A percentile compares a stretch with the other conserved stretches of the same genome.
These are phyloP conservation scores for Grosmannia huntii DNA, from an alignment of 2,329 filamentous ascomycete species.

Conservation along the genomic window DNA sequence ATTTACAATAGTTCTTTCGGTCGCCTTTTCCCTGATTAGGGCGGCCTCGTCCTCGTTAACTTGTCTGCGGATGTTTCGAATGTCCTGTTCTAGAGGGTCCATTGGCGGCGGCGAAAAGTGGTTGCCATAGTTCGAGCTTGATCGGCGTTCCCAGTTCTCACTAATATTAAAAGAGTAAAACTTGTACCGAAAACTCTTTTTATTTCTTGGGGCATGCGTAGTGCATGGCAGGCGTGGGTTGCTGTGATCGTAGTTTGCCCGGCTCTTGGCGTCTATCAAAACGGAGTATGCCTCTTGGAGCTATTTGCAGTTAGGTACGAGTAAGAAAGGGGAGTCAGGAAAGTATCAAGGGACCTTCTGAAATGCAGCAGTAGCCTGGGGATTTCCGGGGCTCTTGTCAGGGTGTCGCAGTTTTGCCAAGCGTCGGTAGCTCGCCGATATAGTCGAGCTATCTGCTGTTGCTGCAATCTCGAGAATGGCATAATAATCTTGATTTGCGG, in stretches of 20 bases:
- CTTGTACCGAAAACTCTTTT: neutral
- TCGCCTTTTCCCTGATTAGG: neutral
- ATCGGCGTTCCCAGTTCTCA: neutral
- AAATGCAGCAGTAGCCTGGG: slow-evolving; percentile 14
- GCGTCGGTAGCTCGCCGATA: slow-evolving; percentile 13
- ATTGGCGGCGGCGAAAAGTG: neutral
- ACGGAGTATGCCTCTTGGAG: slow-evolving; percentile 14
- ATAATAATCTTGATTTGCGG: slow-evolving; percentile 12
- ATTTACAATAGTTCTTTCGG: neutral
- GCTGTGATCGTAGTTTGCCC: slow-evolving; percentile 6
- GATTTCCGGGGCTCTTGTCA: slow-evolving; percentile 14
- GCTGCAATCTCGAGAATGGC: slow-evolving; percentile 11
- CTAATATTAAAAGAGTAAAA: neutral
- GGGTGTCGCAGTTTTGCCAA: slow-evolving; percentile 15
- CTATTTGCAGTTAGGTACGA: neutral
- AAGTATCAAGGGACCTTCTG: slow-evolving; percentile 9
- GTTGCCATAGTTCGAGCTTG: neutral
- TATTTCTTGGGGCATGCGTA: neutral
- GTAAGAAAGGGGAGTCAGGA: neutral
- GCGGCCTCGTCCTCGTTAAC: neutral
- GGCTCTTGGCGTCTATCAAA: slow-evolving; percentile 8
- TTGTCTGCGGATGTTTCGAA: slow-evolving; percentile 2
- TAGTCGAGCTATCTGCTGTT: slow-evolving; percentile 6
- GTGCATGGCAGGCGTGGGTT: neutral
- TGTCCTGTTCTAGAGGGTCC: slow-evolving; percentile 7